A percentile compares a stretch with the other conserved stretches of the same genome.
phyloP scores from a whole-genome alignment of 169 alveolate genomes.

The Cryptosporidium muris region DNA sequence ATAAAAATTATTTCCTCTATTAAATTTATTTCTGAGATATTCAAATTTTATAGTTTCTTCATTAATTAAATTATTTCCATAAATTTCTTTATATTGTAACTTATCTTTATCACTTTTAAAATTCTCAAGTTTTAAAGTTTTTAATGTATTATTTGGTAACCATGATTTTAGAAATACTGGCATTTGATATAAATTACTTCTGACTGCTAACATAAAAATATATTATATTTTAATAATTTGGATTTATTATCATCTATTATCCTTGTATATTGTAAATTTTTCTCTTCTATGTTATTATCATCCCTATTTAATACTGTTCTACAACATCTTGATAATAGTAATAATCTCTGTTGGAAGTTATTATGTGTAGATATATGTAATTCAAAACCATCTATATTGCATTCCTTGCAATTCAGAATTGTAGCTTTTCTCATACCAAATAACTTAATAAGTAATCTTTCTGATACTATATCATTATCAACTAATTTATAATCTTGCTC shows the following conservation, averaged over 20 bases:
- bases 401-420: neutral
- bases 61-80: too few relatives aligned
- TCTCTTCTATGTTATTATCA: neutral
- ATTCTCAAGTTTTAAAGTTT: conserved; percentile 10
- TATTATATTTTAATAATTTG: neutral
- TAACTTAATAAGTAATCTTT: conserved; percentile 15
- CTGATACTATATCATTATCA: conserved; percentile 9
- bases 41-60: too few relatives aligned
- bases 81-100: neutral
- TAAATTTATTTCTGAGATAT: neutral
- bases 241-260: neutral
- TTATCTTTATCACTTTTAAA: neutral
- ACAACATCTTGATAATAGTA: conserved; percentile 63
- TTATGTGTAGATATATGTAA: conserved; percentile 6
- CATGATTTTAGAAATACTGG: conserved; percentile 56
- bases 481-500: conserved; percentile 2
- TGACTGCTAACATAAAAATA: conserved; percentile 38
- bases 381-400: neutral
- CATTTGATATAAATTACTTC: conserved; percentile 23
- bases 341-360: conserved; percentile 32
- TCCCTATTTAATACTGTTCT: conserved; percentile 17
- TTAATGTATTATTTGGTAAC: conserved; percentile 20
- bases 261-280: neutral
- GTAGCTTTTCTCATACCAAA: conserved; percentile 5
- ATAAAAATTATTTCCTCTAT: neutral